A percentile compares a stretch with the other conserved stretches of the same genome.
Conservation (phyloP, 2,329 filamentous ascomycete species). For the Rachicladosporium sp. region DNA sequence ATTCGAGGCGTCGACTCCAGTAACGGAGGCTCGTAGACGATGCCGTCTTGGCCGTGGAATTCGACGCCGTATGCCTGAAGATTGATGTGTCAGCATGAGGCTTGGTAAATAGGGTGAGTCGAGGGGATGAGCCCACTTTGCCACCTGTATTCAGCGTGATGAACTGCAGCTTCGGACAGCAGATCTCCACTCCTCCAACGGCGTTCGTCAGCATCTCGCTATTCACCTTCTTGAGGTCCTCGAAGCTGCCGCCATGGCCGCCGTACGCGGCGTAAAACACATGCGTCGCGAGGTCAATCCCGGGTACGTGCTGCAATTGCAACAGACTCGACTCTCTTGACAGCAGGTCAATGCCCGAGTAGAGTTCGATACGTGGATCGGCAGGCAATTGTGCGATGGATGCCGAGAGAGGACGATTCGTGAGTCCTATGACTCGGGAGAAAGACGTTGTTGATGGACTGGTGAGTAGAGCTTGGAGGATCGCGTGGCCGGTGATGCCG, state of each 20-base stretch:
- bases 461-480: constrained; percentile 35
- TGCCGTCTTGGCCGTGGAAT: constrained; percentile 22
- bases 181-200: constrained; percentile 10
- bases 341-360: constrained; percentile 32
- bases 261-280: constrained; percentile 26
- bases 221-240: constrained; percentile 9
- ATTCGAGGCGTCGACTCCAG: constrained; percentile 22
- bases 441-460: constrained; percentile 35
- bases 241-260: constrained; percentile 8
- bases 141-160: constrained; percentile 26
- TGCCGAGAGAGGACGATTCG: constrained; percentile 30
- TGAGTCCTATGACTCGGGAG: constrained; percentile 36
- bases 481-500: constrained; percentile 38
- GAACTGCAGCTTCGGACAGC: constrained; percentile 27
- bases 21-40: constrained; percentile 25
- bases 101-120: not conserved
- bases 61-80: constrained; percentile 28
- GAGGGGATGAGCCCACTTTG: constrained; percentile 12
- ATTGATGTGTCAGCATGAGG: too few species aligned
- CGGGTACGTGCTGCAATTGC: constrained; percentile 16
- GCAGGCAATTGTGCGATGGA: constrained; percentile 26
- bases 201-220: constrained; percentile 9
- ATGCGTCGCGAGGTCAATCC: constrained; percentile 30
- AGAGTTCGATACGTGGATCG: constrained; percentile 30
- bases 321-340: constrained; percentile 16